Conservation (phyloP, 2,329 filamentous ascomycete species). For the Blastomyces gilchristii region DNA sequence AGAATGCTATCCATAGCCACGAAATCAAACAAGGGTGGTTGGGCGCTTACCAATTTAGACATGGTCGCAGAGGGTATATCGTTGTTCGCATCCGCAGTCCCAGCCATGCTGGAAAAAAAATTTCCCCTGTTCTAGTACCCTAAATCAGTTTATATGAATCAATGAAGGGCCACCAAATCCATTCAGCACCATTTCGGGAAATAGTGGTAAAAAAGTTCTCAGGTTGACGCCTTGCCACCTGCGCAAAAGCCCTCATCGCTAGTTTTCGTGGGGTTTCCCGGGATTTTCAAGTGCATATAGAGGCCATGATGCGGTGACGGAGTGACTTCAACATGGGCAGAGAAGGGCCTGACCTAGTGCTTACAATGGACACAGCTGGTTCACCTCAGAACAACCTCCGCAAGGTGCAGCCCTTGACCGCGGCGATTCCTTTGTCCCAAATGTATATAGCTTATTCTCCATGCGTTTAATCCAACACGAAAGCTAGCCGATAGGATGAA, state of each 20-base stretch:
- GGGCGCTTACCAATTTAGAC: conserved; percentile 31
- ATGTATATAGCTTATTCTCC: neutral
- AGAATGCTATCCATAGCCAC: conserved; percentile 7
- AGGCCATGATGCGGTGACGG: neutral
- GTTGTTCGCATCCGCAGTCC: conserved; percentile 23
- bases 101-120: conserved; percentile 16
- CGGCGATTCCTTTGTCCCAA: neutral
- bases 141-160: conserved; percentile 8
- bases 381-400: neutral
- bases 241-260: neutral
- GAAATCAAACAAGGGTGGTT: conserved; percentile 1
- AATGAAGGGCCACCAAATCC: neutral
- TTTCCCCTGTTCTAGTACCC: neutral
- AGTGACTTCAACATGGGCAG: neutral
- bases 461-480: conserved; percentile 4
- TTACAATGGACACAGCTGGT: neutral
- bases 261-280: neutral
- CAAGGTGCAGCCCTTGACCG: neutral
- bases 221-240: neutral
- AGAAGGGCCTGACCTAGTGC: neutral
- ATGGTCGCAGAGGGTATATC: conserved; percentile 30
- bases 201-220: neutral
- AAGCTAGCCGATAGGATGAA: neutral
- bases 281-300: too few species aligned
- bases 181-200: neutral